phyloP scores from a whole-genome alignment of 208 protist species.

The Trichomonas vaginalis region DNA sequence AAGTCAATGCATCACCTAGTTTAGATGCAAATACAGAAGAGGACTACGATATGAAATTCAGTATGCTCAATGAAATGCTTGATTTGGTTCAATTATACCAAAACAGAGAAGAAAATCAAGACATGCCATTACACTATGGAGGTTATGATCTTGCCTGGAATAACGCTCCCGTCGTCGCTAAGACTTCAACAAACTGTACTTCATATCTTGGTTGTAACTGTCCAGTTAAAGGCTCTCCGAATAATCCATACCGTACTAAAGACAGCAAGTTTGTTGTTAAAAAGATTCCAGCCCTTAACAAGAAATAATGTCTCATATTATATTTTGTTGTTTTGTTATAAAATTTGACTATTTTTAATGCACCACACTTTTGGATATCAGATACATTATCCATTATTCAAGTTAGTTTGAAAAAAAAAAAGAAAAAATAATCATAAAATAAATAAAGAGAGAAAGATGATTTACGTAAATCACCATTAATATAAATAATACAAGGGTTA shows the following conservation, averaged over 20 bases:
- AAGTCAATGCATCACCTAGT: slow-evolving; percentile 83
- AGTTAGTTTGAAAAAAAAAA: no score
- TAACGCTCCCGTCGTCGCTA: not conserved
- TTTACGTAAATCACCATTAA: no score
- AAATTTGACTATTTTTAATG: no score
- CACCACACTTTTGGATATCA: no score
- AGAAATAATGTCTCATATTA: no score
- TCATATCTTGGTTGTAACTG: not conserved
- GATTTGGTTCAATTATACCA: not conserved
- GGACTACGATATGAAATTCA: slow-evolving; percentile 45
- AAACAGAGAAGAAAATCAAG: not conserved
- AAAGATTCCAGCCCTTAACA: not conserved
- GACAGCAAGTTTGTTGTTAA: not conserved
- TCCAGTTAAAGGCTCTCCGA: not conserved
- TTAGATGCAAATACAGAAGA: slow-evolving; percentile 67
- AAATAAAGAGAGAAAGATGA: no score
- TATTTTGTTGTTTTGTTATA: no score
- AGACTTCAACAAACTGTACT: not conserved
- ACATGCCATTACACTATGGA: not conserved
- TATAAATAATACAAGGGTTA: no score
- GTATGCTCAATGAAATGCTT: slow-evolving; percentile 18
- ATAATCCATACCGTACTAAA: not conserved
- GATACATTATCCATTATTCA: no score
- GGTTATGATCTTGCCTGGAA: not conserved
- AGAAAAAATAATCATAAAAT: no score